Percentiles rank a stretch among this genome's conserved stretches.
Evolutionary conservation across 768 basidiomycete genomes (phyloP).

Genomic region (Lactarius vividus): DNA sequence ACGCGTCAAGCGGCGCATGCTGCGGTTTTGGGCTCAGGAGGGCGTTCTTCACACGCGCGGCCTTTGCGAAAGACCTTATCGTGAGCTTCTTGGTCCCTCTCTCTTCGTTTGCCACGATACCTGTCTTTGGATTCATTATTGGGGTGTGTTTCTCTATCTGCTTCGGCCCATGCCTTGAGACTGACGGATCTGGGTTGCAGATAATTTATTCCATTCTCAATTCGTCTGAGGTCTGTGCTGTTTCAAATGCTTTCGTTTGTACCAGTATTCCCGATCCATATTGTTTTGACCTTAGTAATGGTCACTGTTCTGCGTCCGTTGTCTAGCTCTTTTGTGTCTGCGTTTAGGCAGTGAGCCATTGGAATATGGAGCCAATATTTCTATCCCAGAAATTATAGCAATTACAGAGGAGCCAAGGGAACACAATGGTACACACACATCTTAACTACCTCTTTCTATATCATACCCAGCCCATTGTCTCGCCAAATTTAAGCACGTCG

Average conservation of each 20-base stretch:
- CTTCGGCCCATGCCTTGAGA: background rate
- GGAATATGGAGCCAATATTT: background rate
- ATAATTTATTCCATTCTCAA: constrained; percentile 21
- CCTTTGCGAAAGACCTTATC: constrained; percentile 24
- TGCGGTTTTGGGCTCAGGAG: constrained; percentile 10
- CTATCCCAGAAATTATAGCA: constrained; percentile 12
- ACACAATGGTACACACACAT: constrained; percentile 7
- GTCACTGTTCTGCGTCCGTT: constrained; percentile 4
- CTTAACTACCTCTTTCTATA: background rate
- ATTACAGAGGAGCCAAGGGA: constrained; percentile 4
- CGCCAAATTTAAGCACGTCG: constrained; percentile 61
- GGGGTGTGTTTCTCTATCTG: background rate
- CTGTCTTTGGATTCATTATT: constrained; percentile 12
- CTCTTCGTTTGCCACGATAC: constrained; percentile 4
- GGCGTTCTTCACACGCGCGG: constrained; percentile 25
- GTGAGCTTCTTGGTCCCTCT: background rate
- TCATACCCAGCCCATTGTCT: constrained; percentile 60
- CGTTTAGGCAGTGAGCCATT: background rate
- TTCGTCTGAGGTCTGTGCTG: background rate
- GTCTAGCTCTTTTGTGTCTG: background rate
- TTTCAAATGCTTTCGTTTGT: constrained; percentile 8
- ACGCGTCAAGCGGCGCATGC: constrained; percentile 27
- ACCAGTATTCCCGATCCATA: constrained; percentile 13
- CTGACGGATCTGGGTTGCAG: constrained; percentile 11
- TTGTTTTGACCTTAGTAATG: background rate